Base-by-base conservation (phyloP, 2,329 filamentous ascomycete species). In the Furcasterigmium sp. region DNA sequence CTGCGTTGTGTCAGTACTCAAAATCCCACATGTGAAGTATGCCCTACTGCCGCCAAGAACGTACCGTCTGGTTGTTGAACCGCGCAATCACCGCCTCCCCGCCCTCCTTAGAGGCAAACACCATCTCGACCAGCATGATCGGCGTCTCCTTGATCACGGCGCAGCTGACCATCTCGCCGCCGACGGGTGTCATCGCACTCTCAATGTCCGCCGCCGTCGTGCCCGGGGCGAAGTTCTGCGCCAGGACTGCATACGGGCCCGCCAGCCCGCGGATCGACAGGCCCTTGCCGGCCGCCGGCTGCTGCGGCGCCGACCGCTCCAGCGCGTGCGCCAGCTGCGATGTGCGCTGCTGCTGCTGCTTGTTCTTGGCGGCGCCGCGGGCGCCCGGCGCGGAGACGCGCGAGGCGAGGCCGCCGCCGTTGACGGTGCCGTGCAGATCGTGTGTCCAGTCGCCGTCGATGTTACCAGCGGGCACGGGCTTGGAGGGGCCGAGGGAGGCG, bases 191-290 rank as follows among this genome's bases (percentile, higher is more conserved):
- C 80, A 93, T 82, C 44, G 87, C 87, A 53, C 83, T 86, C 68
- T 90, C 85, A 46, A 93, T 88, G 56, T 93, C 87, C 23, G 84
- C 85, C 2, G 84, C 84, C 7, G 87, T 90, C 1, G 87, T 93
- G 29, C 87, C 87, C 2, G 80, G 80, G 11, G 87, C 87, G 59
- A 93, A 89, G 69, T 93, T 93, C 62, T 87, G 84, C 3, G 84
- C 86, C 59, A 88, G 76, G 19, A 93, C 77, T 15, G 78, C 76
- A 53, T 78, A 87, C 2, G 85, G 85, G 0, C 85, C 84, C 1
- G 82, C 82, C 8, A 84, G 68, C n/a, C 87, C 87, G 42, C 80
- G 73, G 51, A 93, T 91, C 28, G 75, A 82, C 37, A 91, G 75
- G 17, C 83, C 81, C 47, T 57, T 57, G 26, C 18, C 45, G 17